Percentiles rank a stretch among this genome's conserved stretches.
Conservation (phyloP, 1,284 basidiomycete species). For the Malassezia nana region DNA sequence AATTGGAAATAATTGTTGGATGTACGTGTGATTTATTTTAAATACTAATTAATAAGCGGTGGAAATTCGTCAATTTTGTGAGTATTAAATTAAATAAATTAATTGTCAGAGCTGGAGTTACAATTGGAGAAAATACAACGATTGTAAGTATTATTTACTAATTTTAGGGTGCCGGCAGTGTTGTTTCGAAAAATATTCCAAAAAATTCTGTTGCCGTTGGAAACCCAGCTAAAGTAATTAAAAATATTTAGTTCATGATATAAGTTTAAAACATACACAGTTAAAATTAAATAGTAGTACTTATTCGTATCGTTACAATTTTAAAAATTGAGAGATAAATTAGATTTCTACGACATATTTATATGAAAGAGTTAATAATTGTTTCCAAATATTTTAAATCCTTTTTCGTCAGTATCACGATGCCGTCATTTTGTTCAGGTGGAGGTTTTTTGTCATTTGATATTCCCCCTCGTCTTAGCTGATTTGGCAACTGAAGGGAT, state of each 20-base stretch:
- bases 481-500: neutral
- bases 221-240: slow-evolving; percentile 19
- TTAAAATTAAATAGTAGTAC: too few species aligned
- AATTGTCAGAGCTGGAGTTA: slow-evolving; percentile 16
- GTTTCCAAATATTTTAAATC: neutral
- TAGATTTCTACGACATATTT: too few species aligned
- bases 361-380: too few species aligned
- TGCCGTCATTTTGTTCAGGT: neutral
- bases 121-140: slow-evolving; percentile 19
- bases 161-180: slow-evolving; percentile 18
- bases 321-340: too few species aligned
- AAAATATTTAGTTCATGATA: slow-evolving; percentile 5
- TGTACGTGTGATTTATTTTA: slow-evolving; percentile 9
- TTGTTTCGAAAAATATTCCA: slow-evolving; percentile 21
- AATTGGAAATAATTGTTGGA: slow-evolving; percentile 24
- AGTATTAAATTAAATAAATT: slow-evolving; percentile 5
- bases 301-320: slow-evolving; percentile 5
- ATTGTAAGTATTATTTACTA: slow-evolving; percentile 14
- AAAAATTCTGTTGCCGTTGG: slow-evolving; percentile 19
- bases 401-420: too few species aligned
- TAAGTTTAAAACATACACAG: too few species aligned
- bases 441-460: neutral
- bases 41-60: slow-evolving; percentile 8
- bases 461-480: neutral
- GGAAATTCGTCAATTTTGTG: slow-evolving; percentile 15